Evolutionary conservation across 495 filamentous ascomycete genomes (phyloP).

Genomic region (Stereocaulon alpinum): DNA sequence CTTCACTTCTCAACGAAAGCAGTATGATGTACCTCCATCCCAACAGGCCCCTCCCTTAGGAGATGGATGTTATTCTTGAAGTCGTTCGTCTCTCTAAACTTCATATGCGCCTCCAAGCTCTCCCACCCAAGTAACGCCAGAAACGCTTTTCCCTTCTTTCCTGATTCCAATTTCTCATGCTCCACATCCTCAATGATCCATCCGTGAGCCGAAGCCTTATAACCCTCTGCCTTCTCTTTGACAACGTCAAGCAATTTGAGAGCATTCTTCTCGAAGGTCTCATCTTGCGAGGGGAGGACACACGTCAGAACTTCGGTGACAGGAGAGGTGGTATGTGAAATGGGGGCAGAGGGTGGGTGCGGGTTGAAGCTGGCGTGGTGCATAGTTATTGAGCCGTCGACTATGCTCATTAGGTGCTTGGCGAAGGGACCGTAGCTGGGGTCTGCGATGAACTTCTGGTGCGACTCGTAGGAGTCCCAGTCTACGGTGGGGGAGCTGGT

Average conservation of each 20-base stretch:
- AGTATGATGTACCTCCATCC: conserved; percentile 19
- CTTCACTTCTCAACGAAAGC: conserved; percentile 15
- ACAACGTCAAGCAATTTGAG: conserved; percentile 31
- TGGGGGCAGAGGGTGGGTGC: conserved; percentile 22
- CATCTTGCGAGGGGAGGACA: conserved; percentile 11
- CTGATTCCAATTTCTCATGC: conserved; percentile 36
- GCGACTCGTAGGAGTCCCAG: conserved; percentile 19
- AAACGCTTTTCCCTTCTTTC: conserved; percentile 33
- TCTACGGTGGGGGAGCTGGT: conserved; percentile 7
- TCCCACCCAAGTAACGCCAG: conserved; percentile 44
- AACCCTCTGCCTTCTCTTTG: conserved; percentile 23
- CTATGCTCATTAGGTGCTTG: conserved; percentile 15
- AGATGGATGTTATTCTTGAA: conserved; percentile 35
- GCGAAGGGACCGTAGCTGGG: conserved; percentile 19
- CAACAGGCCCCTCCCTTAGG: conserved; percentile 31
- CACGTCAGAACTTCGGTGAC: conserved; percentile 25
- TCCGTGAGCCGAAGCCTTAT: conserved; percentile 23
- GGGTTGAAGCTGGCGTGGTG: conserved; percentile 20
- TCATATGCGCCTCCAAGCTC: conserved; percentile 41
- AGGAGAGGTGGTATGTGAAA: conserved; percentile 27
- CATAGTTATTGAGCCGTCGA: conserved; percentile 10
- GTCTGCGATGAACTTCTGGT: conserved; percentile 18
- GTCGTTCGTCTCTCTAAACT: conserved; percentile 34
- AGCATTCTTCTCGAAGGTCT: conserved; percentile 24
- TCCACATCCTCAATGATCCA: conserved; percentile 32